A percentile compares a stretch with the other conserved stretches of the same genome.
These are phyloP conservation scores for Solanum tacnaense DNA, from an alignment of 257 asterid genomes.

Conservation along the genomic window DNA sequence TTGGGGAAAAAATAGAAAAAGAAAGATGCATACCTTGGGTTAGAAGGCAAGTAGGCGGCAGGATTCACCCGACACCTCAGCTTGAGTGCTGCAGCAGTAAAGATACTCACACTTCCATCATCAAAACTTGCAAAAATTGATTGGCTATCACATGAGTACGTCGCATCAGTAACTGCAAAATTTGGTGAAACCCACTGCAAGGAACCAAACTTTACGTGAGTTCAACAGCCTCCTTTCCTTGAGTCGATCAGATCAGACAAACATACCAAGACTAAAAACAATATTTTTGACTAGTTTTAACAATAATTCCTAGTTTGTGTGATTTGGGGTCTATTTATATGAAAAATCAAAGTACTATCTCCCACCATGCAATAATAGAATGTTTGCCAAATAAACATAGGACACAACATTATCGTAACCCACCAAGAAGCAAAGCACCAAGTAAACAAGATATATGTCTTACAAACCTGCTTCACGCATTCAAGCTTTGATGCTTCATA, in stretches of 20 bases:
- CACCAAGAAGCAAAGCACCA: neutral
- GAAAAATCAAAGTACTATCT: neutral
- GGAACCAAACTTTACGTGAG: neutral
- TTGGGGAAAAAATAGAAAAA: constrained; percentile 10
- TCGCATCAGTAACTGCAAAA: constrained; percentile 47
- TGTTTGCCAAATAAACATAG: neutral
- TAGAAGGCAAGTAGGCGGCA: constrained; percentile 40
- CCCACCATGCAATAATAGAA: neutral
- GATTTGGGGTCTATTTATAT: neutral
- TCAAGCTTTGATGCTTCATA: constrained; percentile 48
- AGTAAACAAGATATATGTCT: neutral
- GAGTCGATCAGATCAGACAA: neutral
- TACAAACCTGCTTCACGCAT: constrained; percentile 44
- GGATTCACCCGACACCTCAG: constrained; percentile 44
- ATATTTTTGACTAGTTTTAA: neutral
- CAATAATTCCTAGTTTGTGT: neutral
- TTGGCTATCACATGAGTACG: constrained; percentile 61
- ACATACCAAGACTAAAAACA: neutral
- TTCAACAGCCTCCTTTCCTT: neutral
- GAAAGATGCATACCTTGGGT: constrained; percentile 27
- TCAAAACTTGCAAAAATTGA: constrained; percentile 37
- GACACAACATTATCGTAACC: neutral
- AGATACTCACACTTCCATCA: constrained; percentile 37
- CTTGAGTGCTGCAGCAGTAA: constrained; percentile 31
- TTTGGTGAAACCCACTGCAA: constrained; percentile 51